Percentiles rank a stretch among this genome's conserved stretches.
Evolutionary conservation across 495 filamentous ascomycete species (phyloP).

Genomic region (Penicillium daleae): DNA sequence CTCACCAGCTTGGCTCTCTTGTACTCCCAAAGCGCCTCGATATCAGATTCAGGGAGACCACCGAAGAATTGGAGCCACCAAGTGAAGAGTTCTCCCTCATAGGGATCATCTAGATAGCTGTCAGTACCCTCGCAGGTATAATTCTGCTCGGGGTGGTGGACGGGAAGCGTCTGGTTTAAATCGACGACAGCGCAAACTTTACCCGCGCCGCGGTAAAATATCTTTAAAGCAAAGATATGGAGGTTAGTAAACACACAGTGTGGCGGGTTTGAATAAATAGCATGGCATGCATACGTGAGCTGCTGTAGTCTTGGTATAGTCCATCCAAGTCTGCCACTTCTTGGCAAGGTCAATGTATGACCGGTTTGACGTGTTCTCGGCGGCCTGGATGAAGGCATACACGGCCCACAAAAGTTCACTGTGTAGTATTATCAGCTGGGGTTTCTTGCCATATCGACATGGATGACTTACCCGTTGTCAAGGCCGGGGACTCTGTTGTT

Average conservation of each 20-base stretch:
- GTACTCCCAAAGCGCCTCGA: slow-evolving; percentile 29
- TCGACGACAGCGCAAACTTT: slow-evolving; percentile 35
- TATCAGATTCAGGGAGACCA: slow-evolving; percentile 30
- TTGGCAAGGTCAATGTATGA: slow-evolving; percentile 29
- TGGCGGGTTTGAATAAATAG: background rate
- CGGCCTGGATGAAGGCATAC: slow-evolving; percentile 36
- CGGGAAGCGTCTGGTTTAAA: slow-evolving; percentile 30
- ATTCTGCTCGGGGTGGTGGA: slow-evolving; percentile 29
- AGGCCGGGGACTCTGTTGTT: slow-evolving; percentile 37
- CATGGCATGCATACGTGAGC: slow-evolving; percentile 7
- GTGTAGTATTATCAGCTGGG: background rate
- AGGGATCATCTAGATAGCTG: slow-evolving; percentile 35
- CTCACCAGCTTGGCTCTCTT: slow-evolving; percentile 39
- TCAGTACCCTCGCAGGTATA: slow-evolving; percentile 32
- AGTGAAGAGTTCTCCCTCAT: slow-evolving; percentile 42
- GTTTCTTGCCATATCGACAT: background rate
- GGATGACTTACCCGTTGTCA: slow-evolving; percentile 36
- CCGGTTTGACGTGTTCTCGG: slow-evolving; percentile 24
- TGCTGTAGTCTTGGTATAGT: slow-evolving; percentile 38
- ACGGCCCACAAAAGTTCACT: slow-evolving; percentile 42
- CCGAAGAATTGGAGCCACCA: slow-evolving; percentile 43
- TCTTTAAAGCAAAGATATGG: slow-evolving; percentile 8
- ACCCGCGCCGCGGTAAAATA: slow-evolving; percentile 36
- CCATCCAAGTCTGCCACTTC: slow-evolving; percentile 40
- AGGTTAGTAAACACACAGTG: background rate